A percentile compares a stretch with the other conserved stretches of the same genome.
These are phyloP conservation scores for Hemileccinum rubropunctum DNA, from an alignment of 768 basidiomycete genomes.

Conservation along the genomic window DNA sequence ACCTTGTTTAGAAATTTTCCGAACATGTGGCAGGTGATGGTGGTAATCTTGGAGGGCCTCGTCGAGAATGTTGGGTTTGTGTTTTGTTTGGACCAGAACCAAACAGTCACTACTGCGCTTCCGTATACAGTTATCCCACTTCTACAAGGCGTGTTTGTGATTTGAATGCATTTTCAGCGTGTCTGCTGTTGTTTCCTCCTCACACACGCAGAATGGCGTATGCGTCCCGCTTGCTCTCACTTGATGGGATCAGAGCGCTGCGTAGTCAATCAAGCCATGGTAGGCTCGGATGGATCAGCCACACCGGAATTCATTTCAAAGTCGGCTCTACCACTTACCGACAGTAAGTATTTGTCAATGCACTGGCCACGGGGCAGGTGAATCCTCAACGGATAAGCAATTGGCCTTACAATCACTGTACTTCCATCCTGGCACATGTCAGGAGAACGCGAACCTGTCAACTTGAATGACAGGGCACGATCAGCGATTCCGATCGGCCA, in stretches of 20 bases:
- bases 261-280: not conserved
- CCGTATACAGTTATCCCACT: not conserved
- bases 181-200: no score
- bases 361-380: not conserved
- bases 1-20: slow-evolving; percentile 18
- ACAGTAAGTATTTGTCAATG: not conserved
- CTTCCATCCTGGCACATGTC: not conserved
- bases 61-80: not conserved
- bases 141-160: no score
- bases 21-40: slow-evolving; percentile 2
- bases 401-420: not conserved
- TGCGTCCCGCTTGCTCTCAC: not conserved
- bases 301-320: slow-evolving; percentile 6
- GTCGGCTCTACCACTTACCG: slow-evolving; percentile 3
- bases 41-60: not conserved
- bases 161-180: no score
- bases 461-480: slow-evolving; percentile 16
- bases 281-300: not conserved
- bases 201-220: no score
- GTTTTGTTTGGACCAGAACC: not conserved
- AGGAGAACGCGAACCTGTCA: slow-evolving; percentile 4
- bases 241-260: slow-evolving; percentile 6
- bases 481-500: slow-evolving; percentile 27
- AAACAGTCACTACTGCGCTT: not conserved
- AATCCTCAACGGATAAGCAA: not conserved